Evolutionary conservation across 805 yeast genomes (phyloP).

Genomic region (Candida oleophila): DNA sequence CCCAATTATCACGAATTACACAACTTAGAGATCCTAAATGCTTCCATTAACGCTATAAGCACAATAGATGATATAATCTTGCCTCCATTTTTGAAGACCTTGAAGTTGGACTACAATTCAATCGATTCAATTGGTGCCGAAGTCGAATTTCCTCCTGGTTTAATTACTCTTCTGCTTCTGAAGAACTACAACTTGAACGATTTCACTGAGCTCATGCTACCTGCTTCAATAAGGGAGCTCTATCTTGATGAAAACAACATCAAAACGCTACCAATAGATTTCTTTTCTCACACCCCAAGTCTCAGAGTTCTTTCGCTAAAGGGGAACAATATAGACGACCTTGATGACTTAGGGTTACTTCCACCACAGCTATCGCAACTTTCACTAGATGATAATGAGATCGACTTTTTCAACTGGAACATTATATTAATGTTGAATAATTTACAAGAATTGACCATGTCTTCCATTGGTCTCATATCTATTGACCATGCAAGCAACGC

Average conservation of each 20-base stretch:
- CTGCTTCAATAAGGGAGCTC: constrained; percentile 13
- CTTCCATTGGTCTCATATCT: constrained; percentile 17
- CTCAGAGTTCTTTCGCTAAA: constrained; percentile 13
- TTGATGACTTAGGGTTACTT: constrained; percentile 21
- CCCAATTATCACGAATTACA: neutral
- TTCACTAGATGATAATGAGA: constrained; percentile 18
- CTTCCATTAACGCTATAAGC: constrained; percentile 7
- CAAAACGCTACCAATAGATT: constrained; percentile 12
- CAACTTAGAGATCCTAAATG: neutral
- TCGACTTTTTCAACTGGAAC: constrained; percentile 16
- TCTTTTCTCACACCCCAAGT: constrained; percentile 11
- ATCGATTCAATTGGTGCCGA: neutral
- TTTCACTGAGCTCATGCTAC: constrained; percentile 12
- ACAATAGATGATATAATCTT: constrained; percentile 7
- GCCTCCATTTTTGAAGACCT: constrained; percentile 5
- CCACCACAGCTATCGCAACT: constrained; percentile 15
- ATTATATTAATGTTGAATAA: constrained; percentile 16
- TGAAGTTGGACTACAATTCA: constrained; percentile 7
- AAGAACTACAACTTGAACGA: constrained; percentile 10
- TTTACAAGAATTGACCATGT: constrained; percentile 17
- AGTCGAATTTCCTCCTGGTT: neutral
- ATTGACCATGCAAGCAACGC: constrained; percentile 5
- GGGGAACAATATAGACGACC: constrained; percentile 19
- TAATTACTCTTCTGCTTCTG: neutral
- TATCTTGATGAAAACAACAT: constrained; percentile 14